Conservation (phyloP, 768 basidiomycete species). For the Tephrocybe rancida region DNA sequence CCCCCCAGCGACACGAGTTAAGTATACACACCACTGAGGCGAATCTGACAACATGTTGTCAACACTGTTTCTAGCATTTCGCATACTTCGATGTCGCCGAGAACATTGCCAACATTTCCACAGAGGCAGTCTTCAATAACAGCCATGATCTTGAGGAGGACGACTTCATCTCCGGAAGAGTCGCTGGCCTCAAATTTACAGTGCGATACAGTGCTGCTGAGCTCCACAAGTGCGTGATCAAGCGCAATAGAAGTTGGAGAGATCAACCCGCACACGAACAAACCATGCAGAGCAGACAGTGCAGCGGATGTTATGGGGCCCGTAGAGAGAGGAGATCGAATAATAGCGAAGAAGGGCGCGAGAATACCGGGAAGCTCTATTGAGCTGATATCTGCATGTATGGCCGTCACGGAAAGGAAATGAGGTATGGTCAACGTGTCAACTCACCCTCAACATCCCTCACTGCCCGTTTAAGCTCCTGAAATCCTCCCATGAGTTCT, state of each 20-base stretch:
- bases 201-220: constrained; percentile 89
- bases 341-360: constrained; percentile 88
- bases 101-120: constrained; percentile 61
- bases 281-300: constrained; percentile 82
- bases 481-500: constrained; percentile 89
- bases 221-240: constrained; percentile 71
- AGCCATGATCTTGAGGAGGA: constrained; percentile 87
- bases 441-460: constrained; percentile 66
- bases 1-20: background rate
- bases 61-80: constrained; percentile 98
- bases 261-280: constrained; percentile 82
- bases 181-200: constrained; percentile 99
- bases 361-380: constrained; percentile 68
- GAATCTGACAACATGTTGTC: constrained; percentile 96
- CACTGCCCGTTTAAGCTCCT: constrained; percentile 77
- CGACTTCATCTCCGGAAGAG: constrained; percentile 96
- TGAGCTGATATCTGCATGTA: constrained; percentile 53
- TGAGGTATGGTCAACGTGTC: constrained; percentile 16
- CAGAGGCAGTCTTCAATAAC: constrained; percentile 87
- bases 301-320: constrained; percentile 98
- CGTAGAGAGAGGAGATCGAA: constrained; percentile 92
- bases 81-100: constrained; percentile 94
- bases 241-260: constrained; percentile 55
- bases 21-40: constrained; percentile 81
- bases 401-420: background rate